Evolutionary conservation across 768 basidiomycete genomes (phyloP), one percentile per base, ranked within the genome.

Genomic region (Pulveroboletus ravenelii): DNA sequence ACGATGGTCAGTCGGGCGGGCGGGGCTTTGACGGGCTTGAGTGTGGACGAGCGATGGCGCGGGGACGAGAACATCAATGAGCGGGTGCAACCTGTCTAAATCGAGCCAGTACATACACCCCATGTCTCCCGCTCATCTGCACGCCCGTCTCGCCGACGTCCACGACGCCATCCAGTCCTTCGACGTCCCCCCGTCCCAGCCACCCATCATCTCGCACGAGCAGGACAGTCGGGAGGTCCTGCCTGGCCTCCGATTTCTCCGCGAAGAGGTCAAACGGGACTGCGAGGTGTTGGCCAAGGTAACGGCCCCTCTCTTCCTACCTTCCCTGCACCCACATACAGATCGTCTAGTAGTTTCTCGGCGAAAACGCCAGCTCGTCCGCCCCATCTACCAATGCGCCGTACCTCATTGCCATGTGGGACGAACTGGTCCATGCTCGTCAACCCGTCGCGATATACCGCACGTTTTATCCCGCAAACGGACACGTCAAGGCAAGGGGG

Each of bases 321-420:
- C 17, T 7, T 13, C 23, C 14, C 2, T 31, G 20, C 20, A 23
- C 40, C 46, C 49, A 55, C 31, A 51, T 41, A 50, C 41, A 42
- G 34, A 18, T 54, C 48, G 39, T 70, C 54, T 61, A 84, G 82
- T 85, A 87, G 84, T 82, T 83, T 61, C 75, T 85, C 47, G 70
- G 74, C 48, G 68, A 47, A 13, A 29, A 46, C 35, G 1, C 76
- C 20, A 23, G 20, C 20, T 23, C 20, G 20, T 23, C 20, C 55
- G 3, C 42, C 5, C 42, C 12, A 9, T 44, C 85, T 0, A 89
- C 84, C 9, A 93, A 93, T 65, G 84, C 89, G 0, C 86, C 86
- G 10, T 89, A 91, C 59, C 73, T 90, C 27, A 72, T 86, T 12
- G 84, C 88, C 0, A 87, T 93, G 0, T 93, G 89, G 89, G 77